Base-by-base conservation (phyloP, 23 red algal species). In the Gracilaria caudata region DNA sequence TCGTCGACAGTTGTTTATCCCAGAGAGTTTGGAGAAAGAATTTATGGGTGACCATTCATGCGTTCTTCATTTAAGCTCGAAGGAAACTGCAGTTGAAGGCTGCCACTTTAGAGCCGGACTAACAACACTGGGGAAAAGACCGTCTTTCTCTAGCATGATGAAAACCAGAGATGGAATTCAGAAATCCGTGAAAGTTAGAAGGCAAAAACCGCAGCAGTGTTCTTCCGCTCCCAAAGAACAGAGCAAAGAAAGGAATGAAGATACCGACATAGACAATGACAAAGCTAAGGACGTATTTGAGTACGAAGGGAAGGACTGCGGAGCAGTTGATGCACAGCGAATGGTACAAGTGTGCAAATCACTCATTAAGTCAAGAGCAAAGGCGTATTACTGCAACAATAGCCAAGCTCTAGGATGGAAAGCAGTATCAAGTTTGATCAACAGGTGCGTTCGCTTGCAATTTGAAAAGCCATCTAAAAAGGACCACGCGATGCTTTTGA, bases 291-390 rank as follows among this genome's bases (percentile, higher is more conserved):
- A 57, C 23, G 8, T n/a, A n/a, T n/a, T n/a, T n/a, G n/a, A n/a
- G 19, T 17, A 17, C 57, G 2, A 30, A 61, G 57, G 0, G 5
- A 61, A 25, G 2, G 57, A 66, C 19, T 0, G 12, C 30, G 32
- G 1, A 17, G 61, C 9, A 17, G 61, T 66, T 66, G 70, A 75
- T 46, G 70, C 16, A 0, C 4, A 45, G 20, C 70, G 40, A 1
- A 75, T 75, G 70, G 19, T 75, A 47, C 37, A 29, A 10, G 70
- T 75, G 3, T 28, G 70, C 21, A 75, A 75, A 29, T 38, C 70
- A 46, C 6, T 75, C 39, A 49, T 75, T 47, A 75, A 26, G 13
- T 75, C 70, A 49, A 75, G 70, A 75, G 70, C 70, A 46, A 47
- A 6, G 0, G 70, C 70, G 20, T 75, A 75, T 75, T 75, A 17